Percentiles rank a stretch among this genome's conserved stretches.
Conservation (phyloP, 2,329 filamentous ascomycete genomes). For the Hypoxylon sp. region DNA sequence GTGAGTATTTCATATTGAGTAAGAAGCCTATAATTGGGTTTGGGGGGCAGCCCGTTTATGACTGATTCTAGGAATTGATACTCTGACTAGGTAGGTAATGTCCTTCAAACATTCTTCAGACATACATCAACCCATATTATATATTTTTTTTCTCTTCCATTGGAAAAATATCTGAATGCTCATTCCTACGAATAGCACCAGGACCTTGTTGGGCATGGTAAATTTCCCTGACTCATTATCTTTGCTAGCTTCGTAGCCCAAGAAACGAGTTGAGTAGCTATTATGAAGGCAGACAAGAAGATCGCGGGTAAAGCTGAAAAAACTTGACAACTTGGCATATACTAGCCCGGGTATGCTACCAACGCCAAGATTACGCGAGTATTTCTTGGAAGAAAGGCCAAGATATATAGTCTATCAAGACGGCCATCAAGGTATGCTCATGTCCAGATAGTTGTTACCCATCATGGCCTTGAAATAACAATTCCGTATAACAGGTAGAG, state of each 20-base stretch:
- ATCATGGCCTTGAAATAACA: not conserved
- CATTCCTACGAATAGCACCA: not conserved
- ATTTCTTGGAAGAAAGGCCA: conserved; percentile 21
- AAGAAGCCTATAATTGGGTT: too few species aligned
- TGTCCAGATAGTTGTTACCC: not conserved
- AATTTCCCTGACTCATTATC: not conserved
- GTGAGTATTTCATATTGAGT: too few species aligned
- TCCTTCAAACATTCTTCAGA: not conserved
- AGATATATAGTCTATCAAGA: conserved; percentile 31
- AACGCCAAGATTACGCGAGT: conserved; percentile 28
- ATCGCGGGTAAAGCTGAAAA: conserved; percentile 1
- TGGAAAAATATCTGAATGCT: too few species aligned
- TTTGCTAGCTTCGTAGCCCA: not conserved
- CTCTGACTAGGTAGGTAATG: not conserved
- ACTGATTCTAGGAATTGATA: not conserved
- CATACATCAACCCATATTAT: not conserved
- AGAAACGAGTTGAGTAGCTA: not conserved
- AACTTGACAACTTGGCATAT: conserved; percentile 28
- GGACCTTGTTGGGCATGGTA: conserved; percentile 19
- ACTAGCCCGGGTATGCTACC: conserved; percentile 7
- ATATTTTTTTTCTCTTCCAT: too few species aligned
- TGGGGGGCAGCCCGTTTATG: too few species aligned
- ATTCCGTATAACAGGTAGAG: not conserved
- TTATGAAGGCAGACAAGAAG: not conserved
- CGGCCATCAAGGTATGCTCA: conserved; percentile 32